Conservation (phyloP, 495 filamentous ascomycete genomes). For the Xylaria castorea region DNA sequence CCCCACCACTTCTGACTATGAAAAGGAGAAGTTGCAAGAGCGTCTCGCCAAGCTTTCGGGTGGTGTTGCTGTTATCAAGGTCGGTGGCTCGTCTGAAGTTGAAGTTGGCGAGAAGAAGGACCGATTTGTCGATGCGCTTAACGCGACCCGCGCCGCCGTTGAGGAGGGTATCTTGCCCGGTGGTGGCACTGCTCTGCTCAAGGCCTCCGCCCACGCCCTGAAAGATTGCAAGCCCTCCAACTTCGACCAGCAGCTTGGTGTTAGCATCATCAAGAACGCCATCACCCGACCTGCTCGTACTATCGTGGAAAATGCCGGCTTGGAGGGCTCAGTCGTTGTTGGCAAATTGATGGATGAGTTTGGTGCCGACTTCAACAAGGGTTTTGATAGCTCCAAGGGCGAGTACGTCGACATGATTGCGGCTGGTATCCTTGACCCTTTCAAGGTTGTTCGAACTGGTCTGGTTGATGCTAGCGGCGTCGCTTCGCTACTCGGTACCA, state of each 20-base stretch:
- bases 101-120: conserved; percentile 99
- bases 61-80: conserved; percentile 99
- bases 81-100: conserved; percentile 95
- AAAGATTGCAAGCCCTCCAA: conserved; percentile 82
- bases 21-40: conserved; percentile 99
- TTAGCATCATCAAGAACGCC: conserved; percentile 94
- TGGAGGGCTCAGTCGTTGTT: conserved; percentile 94
- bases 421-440: conserved; percentile 94
- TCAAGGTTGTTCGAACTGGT: conserved; percentile 98
- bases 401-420: conserved; percentile 99
- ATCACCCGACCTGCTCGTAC: conserved; percentile 93
- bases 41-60: conserved; percentile 99
- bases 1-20: conserved; percentile 93
- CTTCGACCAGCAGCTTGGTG: conserved; percentile 99
- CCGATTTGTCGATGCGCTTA: conserved; percentile 96
- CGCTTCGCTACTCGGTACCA: conserved; percentile 95
- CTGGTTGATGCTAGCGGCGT: conserved; percentile 95
- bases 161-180: conserved; percentile 98
- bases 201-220: conserved; percentile 91
- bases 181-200: conserved; percentile 97
- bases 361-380: conserved; percentile 94
- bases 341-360: conserved; percentile 98
- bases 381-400: conserved; percentile 93
- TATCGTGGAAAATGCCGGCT: conserved; percentile 97
- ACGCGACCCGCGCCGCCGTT: conserved; percentile 96